Evolutionary conservation across 108 stramenopile species (phyloP), one percentile per base, ranked within the genome.

Genomic region (Aureococcus anophagefferens): DNA sequence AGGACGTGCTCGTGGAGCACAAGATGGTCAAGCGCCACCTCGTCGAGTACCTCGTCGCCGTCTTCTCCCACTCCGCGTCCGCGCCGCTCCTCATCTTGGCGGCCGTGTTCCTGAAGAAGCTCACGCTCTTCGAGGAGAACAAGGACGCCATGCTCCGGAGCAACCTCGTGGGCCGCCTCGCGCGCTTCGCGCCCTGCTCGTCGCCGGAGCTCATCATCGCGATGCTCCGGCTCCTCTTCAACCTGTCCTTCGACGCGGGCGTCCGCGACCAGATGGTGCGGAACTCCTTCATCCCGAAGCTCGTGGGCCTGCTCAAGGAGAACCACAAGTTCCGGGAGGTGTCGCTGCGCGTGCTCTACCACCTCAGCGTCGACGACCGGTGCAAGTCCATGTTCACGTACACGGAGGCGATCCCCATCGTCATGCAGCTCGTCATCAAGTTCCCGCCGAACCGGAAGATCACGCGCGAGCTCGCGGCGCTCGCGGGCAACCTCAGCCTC

Each of bases 21-120:
- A 86, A 84, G 64, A 86, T 88, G 87, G 67, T 64, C 46, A 83
- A 75, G 51, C 72, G 76, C 21, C 15, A 64, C 29, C 21, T 84
- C 11, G 73, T 80, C 29, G n/a, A 37, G 31, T 14, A 66, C 25
- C 67, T 81, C 3, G 67, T 30, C 28, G 13, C 64, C 21, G 0
- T 70, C 31, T 40, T 71, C 30, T 28, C 34, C 29, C 51, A 31
- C 30, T 14, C 70, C 0, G 35, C 65, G 44, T 21, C 71, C 21
- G 76, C 71, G 13, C 51, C 51, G 18, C 46, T 76, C 18, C 51
- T 86, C 65, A 63, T 81, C 71, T 70, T 88, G 28, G 67, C 71
- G 32, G 72, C 66, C 0, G 79, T 84, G 11, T 88, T 88, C 73
- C 34, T 88, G 29, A 78, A 83, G 59, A 86, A 86, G 46, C 80